Evolutionary conservation across 257 asterid genomes (phyloP), one percentile per base, ranked within the genome.

Genomic region (Galeopsis tetrahit): DNA sequence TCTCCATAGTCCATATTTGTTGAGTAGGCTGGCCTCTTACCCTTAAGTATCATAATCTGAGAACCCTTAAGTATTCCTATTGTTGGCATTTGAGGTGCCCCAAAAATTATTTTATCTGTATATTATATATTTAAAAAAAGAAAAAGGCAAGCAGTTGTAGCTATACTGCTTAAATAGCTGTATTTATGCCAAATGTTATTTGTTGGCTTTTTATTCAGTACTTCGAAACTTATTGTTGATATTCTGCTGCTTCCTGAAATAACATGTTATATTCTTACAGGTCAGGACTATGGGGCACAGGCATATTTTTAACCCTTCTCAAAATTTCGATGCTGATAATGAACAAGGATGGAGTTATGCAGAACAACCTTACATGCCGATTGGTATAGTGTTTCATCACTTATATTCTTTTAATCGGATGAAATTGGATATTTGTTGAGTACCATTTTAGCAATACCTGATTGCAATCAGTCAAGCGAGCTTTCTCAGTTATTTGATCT

Each of bases 271-370:
- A 59, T 73, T 63, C 52, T 43, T 64, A 78, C 58, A 15, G 51
- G 40, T 39, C 71, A 36, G 67, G 33, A 52, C 78, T 71, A 80
- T 91, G 97, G 97, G 88, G 71, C 95, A 88, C 68, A 89, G 90
- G 59, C 86, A 89, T 68, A 59, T 80, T 51, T 83, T 84, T 55
- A 84, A 77, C 78, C 58, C 89, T 51, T 76, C 97, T 80, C 97
- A 80, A 33, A 65, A 66, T 63, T 73, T 80, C 66, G 96, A 86
- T 71, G 77, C 84, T 7, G 97, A 86, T 21, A 75, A 73, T 66
- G 90, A 91, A 28, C 92, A 80, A 65, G 90, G 88, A 56, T 84
- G 88, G 88, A 82, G 82, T 77, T 82, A 77, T 57, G 71, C 75
- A 28, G 95, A 87, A 40, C 95, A 83, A 72, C 84, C 92, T 55